These are phyloP conservation scores for Aspergillus pseudotamarii DNA, from an alignment of 2,329 filamentous ascomycete genomes.

Conservation along the genomic window DNA sequence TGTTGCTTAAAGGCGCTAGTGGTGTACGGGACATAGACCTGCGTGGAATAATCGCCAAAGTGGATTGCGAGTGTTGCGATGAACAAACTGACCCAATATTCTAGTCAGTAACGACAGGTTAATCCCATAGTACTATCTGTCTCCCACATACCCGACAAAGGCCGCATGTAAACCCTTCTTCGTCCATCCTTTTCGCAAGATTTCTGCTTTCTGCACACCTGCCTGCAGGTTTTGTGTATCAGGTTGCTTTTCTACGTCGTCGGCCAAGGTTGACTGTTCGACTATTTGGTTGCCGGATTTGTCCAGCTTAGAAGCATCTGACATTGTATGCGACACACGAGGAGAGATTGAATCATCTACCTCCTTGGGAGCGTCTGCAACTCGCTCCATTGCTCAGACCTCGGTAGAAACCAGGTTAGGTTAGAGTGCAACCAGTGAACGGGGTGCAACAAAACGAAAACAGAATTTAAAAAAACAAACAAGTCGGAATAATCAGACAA, in stretches of 20 bases:
- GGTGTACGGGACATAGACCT: slow-evolving; percentile 26
- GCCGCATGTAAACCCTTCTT: slow-evolving; percentile 21
- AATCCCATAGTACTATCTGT: no score
- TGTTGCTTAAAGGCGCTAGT: slow-evolving; percentile 29
- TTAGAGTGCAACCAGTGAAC: neutral
- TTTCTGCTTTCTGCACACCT: slow-evolving; percentile 24
- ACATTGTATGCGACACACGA: neutral
- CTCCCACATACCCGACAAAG: slow-evolving; percentile 17
- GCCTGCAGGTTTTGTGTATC: slow-evolving; percentile 19
- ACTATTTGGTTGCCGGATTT: neutral
- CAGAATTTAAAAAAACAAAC: neutral
- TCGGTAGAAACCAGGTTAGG: neutral
- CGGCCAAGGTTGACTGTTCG: neutral
- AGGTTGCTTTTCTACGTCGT: slow-evolving; percentile 12
- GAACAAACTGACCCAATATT: slow-evolving; percentile 15
- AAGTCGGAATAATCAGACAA: neutral
- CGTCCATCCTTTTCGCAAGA: slow-evolving; percentile 24
- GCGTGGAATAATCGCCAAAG: slow-evolving; percentile 25
- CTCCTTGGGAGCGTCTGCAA: neutral
- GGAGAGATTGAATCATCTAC: neutral
- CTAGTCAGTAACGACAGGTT: neutral
- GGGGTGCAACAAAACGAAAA: neutral
- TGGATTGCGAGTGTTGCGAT: slow-evolving; percentile 24
- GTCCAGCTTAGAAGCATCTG: neutral
- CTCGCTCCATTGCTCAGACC: neutral